Evolutionary conservation across 2,329 filamentous ascomycete species (phyloP).

Genomic region (Alternaria incomplexa): DNA sequence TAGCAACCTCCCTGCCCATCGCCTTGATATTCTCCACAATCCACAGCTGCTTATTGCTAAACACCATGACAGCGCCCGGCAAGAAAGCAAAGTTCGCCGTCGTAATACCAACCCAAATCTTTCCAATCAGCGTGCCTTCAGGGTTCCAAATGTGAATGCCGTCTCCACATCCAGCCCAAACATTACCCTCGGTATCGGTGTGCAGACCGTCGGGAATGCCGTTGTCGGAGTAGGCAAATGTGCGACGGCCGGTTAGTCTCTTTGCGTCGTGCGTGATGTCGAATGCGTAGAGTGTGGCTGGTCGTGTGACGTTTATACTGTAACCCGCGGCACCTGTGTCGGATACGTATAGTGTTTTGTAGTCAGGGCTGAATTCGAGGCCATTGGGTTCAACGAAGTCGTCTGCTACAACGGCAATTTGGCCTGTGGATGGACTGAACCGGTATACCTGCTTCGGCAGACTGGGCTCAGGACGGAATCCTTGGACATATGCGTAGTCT

Average conservation of each 20-base stretch:
- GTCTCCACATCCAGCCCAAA: slow-evolving; percentile 63
- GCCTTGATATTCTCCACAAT: slow-evolving; percentile 44
- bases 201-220: slow-evolving; percentile 67
- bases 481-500: slow-evolving; percentile 40
- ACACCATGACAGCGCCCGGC: slow-evolving; percentile 42
- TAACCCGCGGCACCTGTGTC: slow-evolving; percentile 54
- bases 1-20: slow-evolving; percentile 43
- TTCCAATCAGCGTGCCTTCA: slow-evolving; percentile 59
- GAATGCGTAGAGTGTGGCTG: slow-evolving; percentile 52
- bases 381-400: slow-evolving; percentile 54
- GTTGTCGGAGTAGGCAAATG: slow-evolving; percentile 63
- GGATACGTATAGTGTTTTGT: slow-evolving; percentile 54
- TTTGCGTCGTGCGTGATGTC: slow-evolving; percentile 49
- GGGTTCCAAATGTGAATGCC: slow-evolving; percentile 62
- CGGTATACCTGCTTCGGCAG: slow-evolving; percentile 51
- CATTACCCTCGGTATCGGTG: slow-evolving; percentile 60
- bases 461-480: slow-evolving; percentile 37
- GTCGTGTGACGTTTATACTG: slow-evolving; percentile 45
- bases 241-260: slow-evolving; percentile 44
- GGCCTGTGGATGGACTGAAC: slow-evolving; percentile 51
- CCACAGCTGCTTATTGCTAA: slow-evolving; percentile 45
- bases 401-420: slow-evolving; percentile 51
- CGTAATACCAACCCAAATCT: slow-evolving; percentile 60
- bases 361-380: slow-evolving; percentile 53
- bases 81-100: slow-evolving; percentile 48